Base-by-base conservation (phyloP, 2,329 filamentous ascomycete genomes). In the Aspergillus neotritici region DNA sequence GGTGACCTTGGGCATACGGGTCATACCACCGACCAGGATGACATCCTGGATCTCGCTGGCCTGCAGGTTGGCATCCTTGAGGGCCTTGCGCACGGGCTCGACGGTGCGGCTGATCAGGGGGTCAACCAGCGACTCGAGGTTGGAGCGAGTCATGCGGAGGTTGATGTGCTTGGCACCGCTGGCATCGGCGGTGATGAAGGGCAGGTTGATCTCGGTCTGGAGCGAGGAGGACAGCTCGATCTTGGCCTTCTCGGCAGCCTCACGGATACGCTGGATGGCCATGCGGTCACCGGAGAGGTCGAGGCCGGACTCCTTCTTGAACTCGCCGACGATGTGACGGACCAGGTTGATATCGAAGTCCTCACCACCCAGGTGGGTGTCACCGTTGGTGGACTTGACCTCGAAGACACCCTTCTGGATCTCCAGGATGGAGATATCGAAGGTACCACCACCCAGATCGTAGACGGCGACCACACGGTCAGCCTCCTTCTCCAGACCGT, bases 211-310 rank as follows among this genome's bases (percentile, higher is more conserved):
- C 65, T 96, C 91, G 57, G 91, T 97, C 72, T 94, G 87, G 57
- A 90, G 81, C 46, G 90, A 90, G 29, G 90, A 96, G 10, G 91
- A 97, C 57, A 97, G 78, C 76, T 96, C 91, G 63, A 96, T 96
- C 87, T 97, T 97, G 67, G 91, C 91, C 83, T 96, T 96, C 81
- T 97, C 91, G 58, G 90, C 89, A 58, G 90, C 91, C 77, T 96
- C 91, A 75, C 91, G 90, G 69, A 97, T 96, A 82, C 91, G 85
- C 81, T 96, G 91, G 66, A 97, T 94, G 60, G 91, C 91, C 90
- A 96, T 96, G 70, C 91, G 89, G 77, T 97, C 91, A 64, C 73
- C 75, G 47, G 88, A 86, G 57, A 97, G 82, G 68, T 97, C 91
- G 55, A 96, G 86, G 52, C 86, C 84, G 53, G 87, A 88, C 58